Conservation (phyloP, 495 filamentous ascomycete species). For the Penicillium psychrofluorescens region DNA sequence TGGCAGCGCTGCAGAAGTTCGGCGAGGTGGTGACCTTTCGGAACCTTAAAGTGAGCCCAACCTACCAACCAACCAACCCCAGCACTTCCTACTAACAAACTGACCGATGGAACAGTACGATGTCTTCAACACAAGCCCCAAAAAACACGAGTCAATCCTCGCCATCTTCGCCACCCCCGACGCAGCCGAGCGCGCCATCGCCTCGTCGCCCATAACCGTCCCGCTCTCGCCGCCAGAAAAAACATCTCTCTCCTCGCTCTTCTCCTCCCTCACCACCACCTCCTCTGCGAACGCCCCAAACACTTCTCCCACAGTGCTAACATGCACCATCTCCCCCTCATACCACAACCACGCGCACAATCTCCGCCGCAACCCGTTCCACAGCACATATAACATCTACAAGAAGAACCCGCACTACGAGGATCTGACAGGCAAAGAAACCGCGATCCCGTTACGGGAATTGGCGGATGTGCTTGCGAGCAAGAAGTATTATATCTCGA, state of each 20-base stretch:
- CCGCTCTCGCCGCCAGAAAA: background rate
- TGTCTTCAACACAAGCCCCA: conserved; percentile 6
- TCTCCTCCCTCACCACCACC: background rate
- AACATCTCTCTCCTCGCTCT: background rate
- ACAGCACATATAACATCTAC: conserved; percentile 12
- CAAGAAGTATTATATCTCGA: conserved; percentile 10
- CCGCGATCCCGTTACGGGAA: conserved; percentile 18
- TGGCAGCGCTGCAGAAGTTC: conserved; percentile 64
- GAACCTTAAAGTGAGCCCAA: conserved; percentile 51
- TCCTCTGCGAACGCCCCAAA: background rate
- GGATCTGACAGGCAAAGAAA: conserved; percentile 18
- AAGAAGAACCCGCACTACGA: conserved; percentile 8
- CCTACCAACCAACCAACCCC: background rate
- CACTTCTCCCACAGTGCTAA: conserved; percentile 5
- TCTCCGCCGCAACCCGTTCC: conserved; percentile 25
- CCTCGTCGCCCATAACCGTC: conserved; percentile 26
- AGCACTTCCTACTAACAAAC: background rate
- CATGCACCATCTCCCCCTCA: conserved; percentile 18
- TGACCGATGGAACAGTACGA: conserved; percentile 7
- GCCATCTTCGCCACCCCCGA: conserved; percentile 31
- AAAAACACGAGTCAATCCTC: conserved; percentile 8
- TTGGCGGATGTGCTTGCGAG: conserved; percentile 23
- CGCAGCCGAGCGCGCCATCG: conserved; percentile 25
- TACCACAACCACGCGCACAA: conserved; percentile 18
- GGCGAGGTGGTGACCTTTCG: conserved; percentile 73